A percentile compares a stretch with the other conserved stretches of the same genome.
Conservation (phyloP, 306 rosid species). For the Rosa rugosa region DNA sequence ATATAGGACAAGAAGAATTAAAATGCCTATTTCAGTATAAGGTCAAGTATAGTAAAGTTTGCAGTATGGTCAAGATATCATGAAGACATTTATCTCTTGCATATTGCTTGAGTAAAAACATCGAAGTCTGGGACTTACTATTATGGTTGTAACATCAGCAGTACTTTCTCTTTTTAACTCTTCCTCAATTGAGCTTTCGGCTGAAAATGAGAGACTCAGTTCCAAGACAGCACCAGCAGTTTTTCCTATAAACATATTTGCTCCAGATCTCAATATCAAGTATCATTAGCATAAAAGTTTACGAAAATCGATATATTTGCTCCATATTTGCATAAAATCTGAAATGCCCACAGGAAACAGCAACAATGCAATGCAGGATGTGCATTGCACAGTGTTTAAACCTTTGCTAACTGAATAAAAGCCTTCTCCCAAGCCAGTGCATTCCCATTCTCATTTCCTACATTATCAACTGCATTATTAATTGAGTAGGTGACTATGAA, state of each 20-base stretch:
- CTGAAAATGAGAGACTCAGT: constrained; percentile 85
- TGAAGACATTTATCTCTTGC: constrained; percentile 12
- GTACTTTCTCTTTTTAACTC: constrained; percentile 96
- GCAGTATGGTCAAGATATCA: not conserved
- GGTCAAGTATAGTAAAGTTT: no score
- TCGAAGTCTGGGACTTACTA: constrained; percentile 45
- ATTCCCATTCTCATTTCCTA: constrained; percentile 76
- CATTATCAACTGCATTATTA: constrained; percentile 64
- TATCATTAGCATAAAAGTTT: no score
- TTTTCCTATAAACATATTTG: constrained; percentile 64
- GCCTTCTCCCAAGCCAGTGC: constrained; percentile 38
- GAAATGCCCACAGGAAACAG: no score
- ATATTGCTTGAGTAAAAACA: constrained; percentile 12
- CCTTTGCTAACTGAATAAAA: no score
- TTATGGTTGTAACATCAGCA: constrained; percentile 84
- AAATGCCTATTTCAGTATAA: no score
- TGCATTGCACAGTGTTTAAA: no score
- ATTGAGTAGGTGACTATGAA: constrained; percentile 41
- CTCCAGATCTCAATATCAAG: no score
- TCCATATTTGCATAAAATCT: no score
- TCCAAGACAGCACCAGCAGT: constrained; percentile 68
- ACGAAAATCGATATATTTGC: no score
- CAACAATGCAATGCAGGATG: no score
- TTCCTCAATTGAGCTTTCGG: constrained; percentile 92
- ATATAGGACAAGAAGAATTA: no score